A percentile compares a stretch with the other conserved stretches of the same genome.
phyloP scores from a whole-genome alignment of 2,329 filamentous ascomycete genomes.

The Chaetomium sp. region DNA sequence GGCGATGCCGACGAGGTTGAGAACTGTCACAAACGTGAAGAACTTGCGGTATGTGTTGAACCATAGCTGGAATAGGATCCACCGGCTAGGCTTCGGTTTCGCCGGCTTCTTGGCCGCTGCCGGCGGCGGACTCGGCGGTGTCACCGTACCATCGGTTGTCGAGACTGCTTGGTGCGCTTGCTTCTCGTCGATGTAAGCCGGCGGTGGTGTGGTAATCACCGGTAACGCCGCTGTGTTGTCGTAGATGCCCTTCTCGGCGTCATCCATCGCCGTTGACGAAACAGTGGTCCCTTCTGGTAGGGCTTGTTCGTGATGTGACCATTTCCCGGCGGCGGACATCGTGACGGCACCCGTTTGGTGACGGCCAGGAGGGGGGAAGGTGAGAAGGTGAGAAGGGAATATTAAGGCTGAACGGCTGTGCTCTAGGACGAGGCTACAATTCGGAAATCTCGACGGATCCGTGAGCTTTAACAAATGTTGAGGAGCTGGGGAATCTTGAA shows the following conservation, averaged over 20 bases:
- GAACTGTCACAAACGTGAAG: slow-evolving; percentile 42
- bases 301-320: slow-evolving; percentile 29
- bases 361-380: neutral
- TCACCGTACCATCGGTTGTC: slow-evolving; percentile 37
- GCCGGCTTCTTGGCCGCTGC: slow-evolving; percentile 23
- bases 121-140: slow-evolving; percentile 38
- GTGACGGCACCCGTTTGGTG: neutral
- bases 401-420: neutral
- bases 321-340: neutral
- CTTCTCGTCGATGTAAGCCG: slow-evolving; percentile 33
- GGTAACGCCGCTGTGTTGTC: slow-evolving; percentile 35
- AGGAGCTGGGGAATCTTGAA: neutral
- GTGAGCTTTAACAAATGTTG: slow-evolving; percentile 4
- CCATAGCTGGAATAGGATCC: slow-evolving; percentile 44
- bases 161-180: slow-evolving; percentile 20
- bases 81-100: slow-evolving; percentile 38
- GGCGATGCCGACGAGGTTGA: slow-evolving; percentile 44
- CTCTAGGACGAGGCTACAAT: neutral
- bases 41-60: slow-evolving; percentile 47
- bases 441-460: neutral
- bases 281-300: slow-evolving; percentile 20
- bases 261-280: slow-evolving; percentile 34
- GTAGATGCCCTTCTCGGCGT: slow-evolving; percentile 43
- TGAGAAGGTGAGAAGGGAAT: neutral
- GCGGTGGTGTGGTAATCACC: slow-evolving; percentile 33